These are phyloP conservation scores for Leccinum olivaceopallidum DNA, from an alignment of 768 basidiomycete genomes.

Conservation along the genomic window DNA sequence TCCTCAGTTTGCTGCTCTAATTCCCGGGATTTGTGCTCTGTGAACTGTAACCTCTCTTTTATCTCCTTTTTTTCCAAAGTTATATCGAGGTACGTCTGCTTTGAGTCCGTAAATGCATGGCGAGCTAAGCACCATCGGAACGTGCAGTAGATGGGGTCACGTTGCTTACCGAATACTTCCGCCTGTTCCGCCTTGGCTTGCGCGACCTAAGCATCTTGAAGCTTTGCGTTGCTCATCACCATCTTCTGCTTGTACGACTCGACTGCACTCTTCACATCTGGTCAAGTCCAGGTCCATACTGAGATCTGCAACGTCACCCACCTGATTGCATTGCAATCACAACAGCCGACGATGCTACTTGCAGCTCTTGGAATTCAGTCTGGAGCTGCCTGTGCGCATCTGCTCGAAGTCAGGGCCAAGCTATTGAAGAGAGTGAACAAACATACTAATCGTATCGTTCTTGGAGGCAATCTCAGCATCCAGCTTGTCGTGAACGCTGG, in stretches of 20 bases:
- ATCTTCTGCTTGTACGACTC: conserved; percentile 70
- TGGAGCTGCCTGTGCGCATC: conserved; percentile 62
- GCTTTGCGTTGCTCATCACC: conserved; percentile 52
- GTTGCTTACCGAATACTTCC: conserved; percentile 12
- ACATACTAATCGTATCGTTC: conserved; percentile 59
- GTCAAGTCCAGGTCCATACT: background rate
- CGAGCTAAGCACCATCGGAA: conserved; percentile 44
- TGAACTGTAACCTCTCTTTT: conserved; percentile 47
- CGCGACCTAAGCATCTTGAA: conserved; percentile 70
- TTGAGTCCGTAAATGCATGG: conserved; percentile 58
- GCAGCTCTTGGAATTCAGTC: conserved; percentile 59
- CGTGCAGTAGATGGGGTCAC: background rate
- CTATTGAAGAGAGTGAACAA: background rate
- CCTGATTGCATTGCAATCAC: conserved; percentile 62
- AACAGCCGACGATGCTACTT: conserved; percentile 52
- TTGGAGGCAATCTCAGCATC: conserved; percentile 52
- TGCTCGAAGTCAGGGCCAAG: conserved; percentile 25
- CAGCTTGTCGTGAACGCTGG: conserved; percentile 54
- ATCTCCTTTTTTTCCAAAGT: conserved; percentile 52
- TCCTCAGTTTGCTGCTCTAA: conserved; percentile 65
- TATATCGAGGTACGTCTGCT: conserved; percentile 55
- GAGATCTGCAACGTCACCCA: conserved; percentile 25
- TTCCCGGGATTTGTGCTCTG: conserved; percentile 56
- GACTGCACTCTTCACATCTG: conserved; percentile 50
- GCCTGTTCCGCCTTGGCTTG: conserved; percentile 53